phyloP scores from a whole-genome alignment of 345 rosid genomes.

The Heritiera fomes region DNA sequence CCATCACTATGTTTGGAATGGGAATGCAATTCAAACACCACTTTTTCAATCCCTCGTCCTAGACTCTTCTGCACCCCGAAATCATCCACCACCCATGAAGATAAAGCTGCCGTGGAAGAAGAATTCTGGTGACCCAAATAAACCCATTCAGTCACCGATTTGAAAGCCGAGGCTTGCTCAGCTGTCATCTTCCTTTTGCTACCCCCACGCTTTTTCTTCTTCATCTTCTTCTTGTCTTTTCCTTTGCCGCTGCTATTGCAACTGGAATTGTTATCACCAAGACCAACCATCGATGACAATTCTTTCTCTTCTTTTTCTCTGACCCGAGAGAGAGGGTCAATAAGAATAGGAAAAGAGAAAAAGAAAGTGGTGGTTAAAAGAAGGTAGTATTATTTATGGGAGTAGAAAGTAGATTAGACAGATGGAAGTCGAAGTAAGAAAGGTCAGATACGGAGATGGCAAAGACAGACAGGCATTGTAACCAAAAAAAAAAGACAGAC shows the following conservation, averaged over 20 bases:
- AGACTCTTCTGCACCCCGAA: constrained; percentile 52
- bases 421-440: background rate
- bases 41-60: constrained; percentile 39
- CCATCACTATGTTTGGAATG: constrained; percentile 97
- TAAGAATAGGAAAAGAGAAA: background rate
- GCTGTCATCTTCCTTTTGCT: constrained; percentile 66
- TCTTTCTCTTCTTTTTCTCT: background rate
- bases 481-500: background rate
- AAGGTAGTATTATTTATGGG: background rate
- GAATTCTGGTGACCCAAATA: constrained; percentile 40
- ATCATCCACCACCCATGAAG: constrained; percentile 48
- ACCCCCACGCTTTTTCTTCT: constrained; percentile 82
- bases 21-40: constrained; percentile 84
- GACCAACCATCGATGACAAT: constrained; percentile 23
- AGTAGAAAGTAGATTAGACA: background rate
- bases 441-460: background rate
- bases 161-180: constrained; percentile 69
- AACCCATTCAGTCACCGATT: constrained; percentile 74
- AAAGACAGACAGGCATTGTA: background rate
- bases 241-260: constrained; percentile 28
- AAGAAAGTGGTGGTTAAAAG: background rate
- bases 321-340: background rate
- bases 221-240: constrained; percentile 55
- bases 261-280: constrained; percentile 13
- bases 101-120: constrained; percentile 30